These are phyloP conservation scores for Lasiodiplodia hormozganensis DNA, from an alignment of 2,329 filamentous ascomycete species.

Conservation along the genomic window DNA sequence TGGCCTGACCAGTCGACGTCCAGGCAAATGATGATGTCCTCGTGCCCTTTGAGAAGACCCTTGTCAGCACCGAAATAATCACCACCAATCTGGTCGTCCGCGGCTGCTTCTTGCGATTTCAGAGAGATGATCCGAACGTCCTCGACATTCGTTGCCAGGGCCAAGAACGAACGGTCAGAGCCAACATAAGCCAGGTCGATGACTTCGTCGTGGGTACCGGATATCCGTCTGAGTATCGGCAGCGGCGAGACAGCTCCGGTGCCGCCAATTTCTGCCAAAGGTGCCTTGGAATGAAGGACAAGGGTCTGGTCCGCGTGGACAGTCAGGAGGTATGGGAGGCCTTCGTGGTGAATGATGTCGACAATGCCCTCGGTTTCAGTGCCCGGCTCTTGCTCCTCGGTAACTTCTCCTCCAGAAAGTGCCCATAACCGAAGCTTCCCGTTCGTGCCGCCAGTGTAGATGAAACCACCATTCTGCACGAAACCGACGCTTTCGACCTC, in stretches of 20 bases:
- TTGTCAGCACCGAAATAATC: conserved; percentile 90
- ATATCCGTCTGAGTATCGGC: conserved; percentile 76
- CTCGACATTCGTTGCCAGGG: conserved; percentile 93
- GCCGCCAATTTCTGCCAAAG: conserved; percentile 49
- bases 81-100: conserved; percentile 36
- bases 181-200: conserved; percentile 92
- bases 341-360: conserved; percentile 70
- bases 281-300: conserved; percentile 69
- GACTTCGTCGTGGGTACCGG: conserved; percentile 96
- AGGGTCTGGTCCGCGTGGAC: conserved; percentile 91
- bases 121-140: conserved; percentile 88
- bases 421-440: conserved; percentile 86
- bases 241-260: conserved; percentile 62
- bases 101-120: conserved; percentile 38
- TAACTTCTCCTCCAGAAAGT: conserved; percentile 79
- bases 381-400: conserved; percentile 70
- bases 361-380: conserved; percentile 72
- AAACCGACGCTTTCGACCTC: conserved; percentile 86
- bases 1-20: conserved; percentile 96
- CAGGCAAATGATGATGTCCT: conserved; percentile 93
- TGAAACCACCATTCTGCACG: conserved; percentile 70
- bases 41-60: conserved; percentile 83
- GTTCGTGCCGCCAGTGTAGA: conserved; percentile 85
- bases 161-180: conserved; percentile 79
- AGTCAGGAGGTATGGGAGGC: conserved; percentile 75